phyloP scores from a whole-genome alignment of 192 early-diverging fungal species.

The Obelidium mucronatum region DNA sequence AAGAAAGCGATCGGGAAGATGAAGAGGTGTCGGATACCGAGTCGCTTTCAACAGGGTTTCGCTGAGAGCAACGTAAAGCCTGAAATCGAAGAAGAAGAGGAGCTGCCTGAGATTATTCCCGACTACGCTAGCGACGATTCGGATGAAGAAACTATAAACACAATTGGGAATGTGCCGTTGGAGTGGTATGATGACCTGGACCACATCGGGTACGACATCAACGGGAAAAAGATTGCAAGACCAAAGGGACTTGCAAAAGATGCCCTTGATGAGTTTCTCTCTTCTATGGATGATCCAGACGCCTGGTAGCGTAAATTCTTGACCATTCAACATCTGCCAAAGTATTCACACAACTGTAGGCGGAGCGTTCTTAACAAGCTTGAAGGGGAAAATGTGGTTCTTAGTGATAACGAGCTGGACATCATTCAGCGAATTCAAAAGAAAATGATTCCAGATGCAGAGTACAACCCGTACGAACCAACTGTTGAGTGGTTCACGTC shows the following conservation, averaged over 20 bases:
- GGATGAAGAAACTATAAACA: constrained; percentile 87
- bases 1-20: too few relatives aligned
- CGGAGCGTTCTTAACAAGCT: constrained; percentile 82
- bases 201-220: constrained; percentile 95
- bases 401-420: constrained; percentile 90
- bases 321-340: not conserved
- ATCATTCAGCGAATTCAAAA: constrained; percentile 90
- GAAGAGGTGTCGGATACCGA: not conserved
- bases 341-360: constrained; percentile 37
- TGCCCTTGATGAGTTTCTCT: constrained; percentile 93
- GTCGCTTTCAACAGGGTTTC: not conserved
- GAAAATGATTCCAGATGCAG: constrained; percentile 80
- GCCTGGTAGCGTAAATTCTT: constrained; percentile 69
- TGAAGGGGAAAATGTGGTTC: constrained; percentile 81
- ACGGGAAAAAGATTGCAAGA: constrained; percentile 90
- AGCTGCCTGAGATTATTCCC: constrained; percentile 86
- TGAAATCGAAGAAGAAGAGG: constrained; percentile 25
- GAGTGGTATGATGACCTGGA: constrained; percentile 98
- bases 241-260: constrained; percentile 76
- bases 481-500: constrained; percentile 96
- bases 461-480: constrained; percentile 84
- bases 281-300: constrained; percentile 91
- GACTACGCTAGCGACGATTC: constrained; percentile 93
- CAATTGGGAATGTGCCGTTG: constrained; percentile 94
- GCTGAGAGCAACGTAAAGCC: constrained; percentile 40